Conservation (phyloP, 1,139 yeast genomes). For the Debaryomyces subglobosus region DNA sequence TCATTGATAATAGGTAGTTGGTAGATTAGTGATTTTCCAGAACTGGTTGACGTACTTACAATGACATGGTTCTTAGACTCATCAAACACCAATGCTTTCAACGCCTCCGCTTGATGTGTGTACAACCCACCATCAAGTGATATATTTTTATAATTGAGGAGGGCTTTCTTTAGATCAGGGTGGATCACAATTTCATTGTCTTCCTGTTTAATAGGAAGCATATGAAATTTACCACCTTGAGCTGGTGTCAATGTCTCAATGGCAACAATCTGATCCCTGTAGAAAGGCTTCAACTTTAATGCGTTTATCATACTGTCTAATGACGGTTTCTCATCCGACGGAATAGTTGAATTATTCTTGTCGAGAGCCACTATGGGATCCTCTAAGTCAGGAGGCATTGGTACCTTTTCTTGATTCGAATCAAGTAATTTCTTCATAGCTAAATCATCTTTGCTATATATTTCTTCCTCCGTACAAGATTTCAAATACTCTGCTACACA, state of each 20-base stretch:
- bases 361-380: conserved; percentile 44
- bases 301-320: conserved; percentile 46
- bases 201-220: conserved; percentile 27
- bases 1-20: conserved; percentile 80
- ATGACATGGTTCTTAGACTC: conserved; percentile 58
- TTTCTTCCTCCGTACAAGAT: conserved; percentile 27
- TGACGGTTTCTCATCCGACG: conserved; percentile 20
- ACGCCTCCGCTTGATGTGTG: conserved; percentile 79
- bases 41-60: conserved; percentile 90
- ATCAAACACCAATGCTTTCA: conserved; percentile 51
- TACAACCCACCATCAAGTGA: conserved; percentile 58
- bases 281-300: conserved; percentile 50
- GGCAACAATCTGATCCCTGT: conserved; percentile 59
- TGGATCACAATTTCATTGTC: conserved; percentile 39
- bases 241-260: conserved; percentile 29
- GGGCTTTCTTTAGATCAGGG: conserved; percentile 53
- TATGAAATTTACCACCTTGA: conserved; percentile 20
- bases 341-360: conserved; percentile 23
- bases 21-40: conserved; percentile 91
- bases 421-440: conserved; percentile 39
- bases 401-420: conserved; percentile 43
- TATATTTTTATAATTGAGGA: conserved; percentile 49
- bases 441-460: conserved; percentile 17
- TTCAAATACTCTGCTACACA: conserved; percentile 46
- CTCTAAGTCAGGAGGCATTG: conserved; percentile 38